These are phyloP conservation scores for Pichia sp. DNA, from an alignment of 1,139 yeast genomes.

Conservation along the genomic window DNA sequence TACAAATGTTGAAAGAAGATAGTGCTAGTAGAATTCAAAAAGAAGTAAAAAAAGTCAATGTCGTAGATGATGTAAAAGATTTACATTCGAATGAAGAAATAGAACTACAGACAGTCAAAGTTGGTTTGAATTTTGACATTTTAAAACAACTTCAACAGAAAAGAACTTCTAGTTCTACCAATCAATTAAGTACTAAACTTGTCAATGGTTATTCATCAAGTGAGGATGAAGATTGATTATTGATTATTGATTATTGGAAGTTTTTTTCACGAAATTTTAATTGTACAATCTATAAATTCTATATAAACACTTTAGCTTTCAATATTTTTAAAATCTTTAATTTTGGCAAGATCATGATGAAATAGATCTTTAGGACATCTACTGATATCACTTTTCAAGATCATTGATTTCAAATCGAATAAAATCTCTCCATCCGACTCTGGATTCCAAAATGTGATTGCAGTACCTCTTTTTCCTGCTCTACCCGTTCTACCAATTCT, in stretches of 20 bases:
- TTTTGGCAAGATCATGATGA: conserved; percentile 30
- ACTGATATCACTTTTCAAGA: conserved; percentile 42
- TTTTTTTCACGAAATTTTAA: background rate
- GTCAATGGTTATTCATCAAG: background rate
- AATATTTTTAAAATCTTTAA: conserved; percentile 17
- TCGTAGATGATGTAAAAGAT: too few species aligned
- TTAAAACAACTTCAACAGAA: background rate
- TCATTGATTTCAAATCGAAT: conserved; percentile 44
- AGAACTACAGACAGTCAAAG: background rate
- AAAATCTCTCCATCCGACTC: conserved; percentile 48
- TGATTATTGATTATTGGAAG: too few species aligned
- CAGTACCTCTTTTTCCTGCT: conserved; percentile 75
- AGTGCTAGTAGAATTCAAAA: conserved; percentile 8
- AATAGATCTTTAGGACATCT: conserved; percentile 48
- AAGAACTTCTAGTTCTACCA: too few species aligned
- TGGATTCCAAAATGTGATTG: conserved; percentile 61
- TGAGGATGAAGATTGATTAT: background rate
- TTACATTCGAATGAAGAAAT: background rate
- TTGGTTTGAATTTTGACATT: background rate
- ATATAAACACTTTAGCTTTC: conserved; percentile 11
- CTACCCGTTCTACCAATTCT: conserved; percentile 96
- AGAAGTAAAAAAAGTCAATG: background rate
- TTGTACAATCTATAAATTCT: background rate
- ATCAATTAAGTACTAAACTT: too few species aligned
- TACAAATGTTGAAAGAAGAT: conserved; percentile 16